Evolutionary conservation across 352 stramenopile species (phyloP).

Genomic region (Peronospora belbahrii): DNA sequence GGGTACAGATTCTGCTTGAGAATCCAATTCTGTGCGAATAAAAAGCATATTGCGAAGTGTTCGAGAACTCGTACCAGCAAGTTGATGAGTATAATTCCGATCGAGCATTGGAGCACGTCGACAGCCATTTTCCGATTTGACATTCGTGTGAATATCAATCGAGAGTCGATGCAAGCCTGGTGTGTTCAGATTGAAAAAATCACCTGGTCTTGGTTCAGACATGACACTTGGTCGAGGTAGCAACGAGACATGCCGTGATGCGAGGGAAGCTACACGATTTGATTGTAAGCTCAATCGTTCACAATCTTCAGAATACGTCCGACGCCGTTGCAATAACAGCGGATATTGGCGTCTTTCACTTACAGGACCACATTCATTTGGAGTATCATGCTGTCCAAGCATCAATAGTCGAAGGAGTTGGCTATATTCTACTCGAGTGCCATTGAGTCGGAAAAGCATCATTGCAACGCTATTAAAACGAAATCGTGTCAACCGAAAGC

Average conservation of each 20-base stretch:
- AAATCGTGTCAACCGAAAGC: conserved; percentile 42
- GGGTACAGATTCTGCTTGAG: conserved; percentile 5
- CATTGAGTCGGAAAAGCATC: conserved; percentile 36
- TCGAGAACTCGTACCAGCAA: conserved; percentile 20
- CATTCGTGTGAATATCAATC: background rate
- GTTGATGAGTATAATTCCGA: conserved; percentile 15
- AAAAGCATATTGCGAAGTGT: conserved; percentile 25
- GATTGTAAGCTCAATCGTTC: background rate
- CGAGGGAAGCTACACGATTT: background rate
- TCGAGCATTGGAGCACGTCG: conserved; percentile 10
- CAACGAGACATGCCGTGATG: conserved; percentile 12
- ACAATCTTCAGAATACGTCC: conserved; percentile 4
- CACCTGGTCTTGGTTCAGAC: conserved; percentile 12
- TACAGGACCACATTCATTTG: background rate
- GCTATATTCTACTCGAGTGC: conserved; percentile 28
- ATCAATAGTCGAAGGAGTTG: conserved; percentile 21
- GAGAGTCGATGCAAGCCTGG: conserved; percentile 4
- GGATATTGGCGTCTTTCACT: conserved; percentile 10
- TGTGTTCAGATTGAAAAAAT: conserved; percentile 21
- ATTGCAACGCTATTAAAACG: conserved; percentile 48
- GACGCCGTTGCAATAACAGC: conserved; percentile 13
- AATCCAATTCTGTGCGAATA: conserved; percentile 9
- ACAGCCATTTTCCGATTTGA: background rate
- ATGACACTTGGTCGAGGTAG: conserved; percentile 15
- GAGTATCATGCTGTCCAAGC: background rate